Conservation (phyloP, 768 basidiomycete species). For the Cubamyces sp. region DNA sequence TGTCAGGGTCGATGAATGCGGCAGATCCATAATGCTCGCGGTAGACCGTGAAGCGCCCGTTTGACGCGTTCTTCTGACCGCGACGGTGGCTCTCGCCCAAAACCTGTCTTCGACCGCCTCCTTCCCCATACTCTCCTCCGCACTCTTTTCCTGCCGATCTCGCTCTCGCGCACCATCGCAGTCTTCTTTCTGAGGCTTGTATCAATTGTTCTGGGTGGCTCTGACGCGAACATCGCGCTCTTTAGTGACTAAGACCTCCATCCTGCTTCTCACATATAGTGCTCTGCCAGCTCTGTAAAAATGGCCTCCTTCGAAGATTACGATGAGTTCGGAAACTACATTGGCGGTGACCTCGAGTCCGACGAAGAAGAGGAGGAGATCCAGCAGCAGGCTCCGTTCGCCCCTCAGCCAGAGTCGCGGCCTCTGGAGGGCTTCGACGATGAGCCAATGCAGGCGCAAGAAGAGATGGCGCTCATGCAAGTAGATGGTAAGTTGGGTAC, state of each 20-base stretch:
- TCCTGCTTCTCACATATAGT: not conserved
- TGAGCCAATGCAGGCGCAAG: constrained; percentile 54
- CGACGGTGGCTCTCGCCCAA: constrained; percentile 22
- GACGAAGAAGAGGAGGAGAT: constrained; percentile 71
- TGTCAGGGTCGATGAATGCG: not conserved
- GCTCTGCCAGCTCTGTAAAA: not conserved
- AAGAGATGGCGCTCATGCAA: constrained; percentile 77
- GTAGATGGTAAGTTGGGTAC: constrained; percentile 64
- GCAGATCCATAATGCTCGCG: constrained; percentile 8
- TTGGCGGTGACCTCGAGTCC: constrained; percentile 92
- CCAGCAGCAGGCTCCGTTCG: constrained; percentile 54
- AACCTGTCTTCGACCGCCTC: constrained; percentile 10
- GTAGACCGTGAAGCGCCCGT: constrained; percentile 16
- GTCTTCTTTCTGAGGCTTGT: not conserved
- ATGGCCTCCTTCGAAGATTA: constrained; percentile 78
- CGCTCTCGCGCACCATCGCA: not conserved
- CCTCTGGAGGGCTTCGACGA: constrained; percentile 86
- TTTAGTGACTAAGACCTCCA: constrained; percentile 4
- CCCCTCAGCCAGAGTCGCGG: constrained; percentile 38
- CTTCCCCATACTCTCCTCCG: not conserved
- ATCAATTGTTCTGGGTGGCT: not conserved
- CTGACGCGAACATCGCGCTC: constrained; percentile 1
- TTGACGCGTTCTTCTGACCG: constrained; percentile 26
- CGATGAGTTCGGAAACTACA: constrained; percentile 97
- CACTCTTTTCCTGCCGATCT: not conserved